These are phyloP conservation scores for Agaricus sinodeliciosus DNA, from an alignment of 768 basidiomycete genomes.

Conservation along the genomic window DNA sequence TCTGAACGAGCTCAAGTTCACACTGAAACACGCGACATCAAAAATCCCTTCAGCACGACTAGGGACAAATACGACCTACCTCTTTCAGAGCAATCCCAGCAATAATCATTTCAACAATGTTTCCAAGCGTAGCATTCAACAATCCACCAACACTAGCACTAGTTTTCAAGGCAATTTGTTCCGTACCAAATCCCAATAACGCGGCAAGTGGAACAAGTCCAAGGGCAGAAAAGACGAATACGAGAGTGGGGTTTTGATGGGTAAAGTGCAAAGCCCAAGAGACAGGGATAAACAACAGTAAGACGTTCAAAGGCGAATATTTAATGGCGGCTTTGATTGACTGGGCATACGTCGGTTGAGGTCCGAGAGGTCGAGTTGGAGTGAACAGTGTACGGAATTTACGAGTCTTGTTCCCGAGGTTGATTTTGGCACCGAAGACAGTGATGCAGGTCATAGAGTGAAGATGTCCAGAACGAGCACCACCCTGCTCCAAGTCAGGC, in stretches of 20 bases:
- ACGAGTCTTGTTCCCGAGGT: slow-evolving; percentile 1
- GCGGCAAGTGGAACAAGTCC: slow-evolving; percentile 40
- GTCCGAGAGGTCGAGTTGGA: slow-evolving; percentile 22
- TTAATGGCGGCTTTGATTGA: slow-evolving; percentile 25
- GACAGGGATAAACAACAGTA: slow-evolving; percentile 42
- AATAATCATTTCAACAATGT: slow-evolving; percentile 48
- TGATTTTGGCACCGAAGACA: too few relatives aligned
- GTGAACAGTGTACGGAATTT: slow-evolving; percentile 24
- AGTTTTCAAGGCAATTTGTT: slow-evolving; percentile 43
- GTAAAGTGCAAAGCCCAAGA: slow-evolving; percentile 42
- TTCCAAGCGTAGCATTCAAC: slow-evolving; percentile 40
- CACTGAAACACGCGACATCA: slow-evolving; percentile 26
- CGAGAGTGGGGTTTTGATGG: slow-evolving; percentile 36
- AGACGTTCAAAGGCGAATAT: slow-evolving; percentile 35
- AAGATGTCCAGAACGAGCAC: too few relatives aligned
- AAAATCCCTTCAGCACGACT: slow-evolving; percentile 1
- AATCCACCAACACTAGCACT: slow-evolving; percentile 45
- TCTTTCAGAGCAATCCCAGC: slow-evolving; percentile 34
- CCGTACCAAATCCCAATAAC: slow-evolving; percentile 21
- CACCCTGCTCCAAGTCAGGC: too few relatives aligned
- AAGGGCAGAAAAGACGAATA: slow-evolving; percentile 42
- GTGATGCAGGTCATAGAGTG: too few relatives aligned
- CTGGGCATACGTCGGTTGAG: slow-evolving; percentile 15
- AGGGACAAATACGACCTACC: slow-evolving; percentile 15
- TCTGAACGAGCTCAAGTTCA: slow-evolving; percentile 47